Evolutionary conservation across 2,329 filamentous ascomycete genomes (phyloP).

Genomic region (Cercospora nicotianae): DNA sequence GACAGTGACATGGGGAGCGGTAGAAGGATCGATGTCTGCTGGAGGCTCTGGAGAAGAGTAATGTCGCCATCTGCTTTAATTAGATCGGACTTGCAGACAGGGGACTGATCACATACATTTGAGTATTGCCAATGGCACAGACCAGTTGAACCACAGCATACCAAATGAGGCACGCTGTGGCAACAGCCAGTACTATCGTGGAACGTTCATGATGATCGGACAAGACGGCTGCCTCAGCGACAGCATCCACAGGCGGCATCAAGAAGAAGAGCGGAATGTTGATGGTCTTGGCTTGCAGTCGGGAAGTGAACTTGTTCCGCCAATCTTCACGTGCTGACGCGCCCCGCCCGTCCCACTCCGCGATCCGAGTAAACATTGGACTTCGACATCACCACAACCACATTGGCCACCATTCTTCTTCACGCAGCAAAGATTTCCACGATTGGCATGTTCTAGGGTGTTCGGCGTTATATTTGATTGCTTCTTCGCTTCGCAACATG

Average conservation of each 20-base stretch:
- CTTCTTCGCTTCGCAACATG: neutral
- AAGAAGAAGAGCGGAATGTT: neutral
- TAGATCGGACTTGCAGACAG: constrained; percentile 8
- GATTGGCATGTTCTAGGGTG: constrained; percentile 5
- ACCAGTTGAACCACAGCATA: constrained; percentile 54
- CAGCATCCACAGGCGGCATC: constrained; percentile 31
- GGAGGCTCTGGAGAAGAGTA: constrained; percentile 47
- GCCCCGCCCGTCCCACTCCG: constrained; percentile 2
- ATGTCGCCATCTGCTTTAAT: constrained; percentile 53
- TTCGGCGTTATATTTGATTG: constrained; percentile 6
- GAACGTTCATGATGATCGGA: constrained; percentile 23
- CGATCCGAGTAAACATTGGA: constrained; percentile 7
- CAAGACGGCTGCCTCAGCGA: constrained; percentile 25
- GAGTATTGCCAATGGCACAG: constrained; percentile 58
- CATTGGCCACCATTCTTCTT: neutral
- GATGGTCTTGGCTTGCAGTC: neutral
- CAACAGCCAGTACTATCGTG: constrained; percentile 29
- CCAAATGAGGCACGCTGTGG: constrained; percentile 37
- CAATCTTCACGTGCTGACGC: neutral
- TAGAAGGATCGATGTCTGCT: constrained; percentile 24
- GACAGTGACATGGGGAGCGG: constrained; percentile 79
- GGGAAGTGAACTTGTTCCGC: constrained; percentile 2
- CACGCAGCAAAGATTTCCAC: neutral
- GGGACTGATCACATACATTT: constrained; percentile 51
- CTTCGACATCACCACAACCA: neutral